Conservation (phyloP, 2,329 filamentous ascomycete species). For the Xylogone sp. region DNA sequence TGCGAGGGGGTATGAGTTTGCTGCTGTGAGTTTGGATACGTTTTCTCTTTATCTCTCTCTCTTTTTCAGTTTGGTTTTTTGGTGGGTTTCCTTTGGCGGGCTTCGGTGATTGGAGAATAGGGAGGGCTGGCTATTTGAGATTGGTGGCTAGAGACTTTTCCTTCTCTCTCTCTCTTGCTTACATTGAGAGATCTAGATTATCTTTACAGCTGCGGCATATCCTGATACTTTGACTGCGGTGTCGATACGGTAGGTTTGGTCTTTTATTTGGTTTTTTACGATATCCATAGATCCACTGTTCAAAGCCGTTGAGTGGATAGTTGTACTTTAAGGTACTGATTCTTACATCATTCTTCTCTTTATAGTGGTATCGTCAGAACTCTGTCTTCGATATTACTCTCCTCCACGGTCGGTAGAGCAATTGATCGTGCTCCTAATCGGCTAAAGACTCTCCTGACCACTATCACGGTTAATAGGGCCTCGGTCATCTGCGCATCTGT, state of each 20-base stretch:
- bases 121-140: no score
- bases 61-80: no score
- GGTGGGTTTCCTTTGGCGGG: no score
- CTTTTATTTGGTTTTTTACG: not conserved
- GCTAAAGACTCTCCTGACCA: constrained; percentile 36
- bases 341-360: not conserved
- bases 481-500: constrained; percentile 36
- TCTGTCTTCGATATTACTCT: constrained; percentile 37
- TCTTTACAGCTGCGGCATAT: constrained; percentile 49
- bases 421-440: constrained; percentile 36
- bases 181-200: constrained; percentile 29
- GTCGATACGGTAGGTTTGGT: constrained; percentile 31
- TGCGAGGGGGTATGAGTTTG: constrained; percentile 51
- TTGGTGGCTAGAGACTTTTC: no score
- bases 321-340: no score
- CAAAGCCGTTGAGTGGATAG: no score
- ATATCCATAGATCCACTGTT: no score
- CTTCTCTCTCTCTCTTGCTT: no score
- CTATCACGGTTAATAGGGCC: constrained; percentile 36
- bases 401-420: constrained; percentile 38
- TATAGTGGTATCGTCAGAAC: constrained; percentile 29
- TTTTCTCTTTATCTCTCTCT: not conserved
- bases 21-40: constrained; percentile 24
- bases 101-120: no score
- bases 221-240: constrained; percentile 37